phyloP scores from a whole-genome alignment of 148 eudicot species.

The Simmondsia chinensis region DNA sequence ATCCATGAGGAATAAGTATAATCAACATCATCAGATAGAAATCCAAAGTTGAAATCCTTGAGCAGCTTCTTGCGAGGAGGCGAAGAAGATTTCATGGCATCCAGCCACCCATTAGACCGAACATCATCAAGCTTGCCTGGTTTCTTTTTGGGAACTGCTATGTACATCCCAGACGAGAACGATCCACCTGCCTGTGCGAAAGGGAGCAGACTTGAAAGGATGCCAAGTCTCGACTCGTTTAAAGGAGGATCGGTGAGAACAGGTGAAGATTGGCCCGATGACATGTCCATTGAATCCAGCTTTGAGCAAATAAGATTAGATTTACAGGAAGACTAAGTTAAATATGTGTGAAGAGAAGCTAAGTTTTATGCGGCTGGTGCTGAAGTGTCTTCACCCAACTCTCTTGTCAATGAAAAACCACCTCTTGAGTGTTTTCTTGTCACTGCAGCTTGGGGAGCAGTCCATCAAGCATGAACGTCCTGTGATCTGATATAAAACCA shows the following conservation, averaged over 20 bases:
- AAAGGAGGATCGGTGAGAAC: constrained; percentile 59
- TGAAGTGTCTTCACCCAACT: constrained; percentile 40
- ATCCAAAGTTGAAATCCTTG: constrained; percentile 39
- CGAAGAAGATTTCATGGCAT: constrained; percentile 82
- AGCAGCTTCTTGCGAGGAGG: constrained; percentile 65
- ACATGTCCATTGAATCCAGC: constrained; percentile 46
- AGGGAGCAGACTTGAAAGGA: constrained; percentile 32
- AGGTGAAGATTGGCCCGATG: constrained; percentile 52
- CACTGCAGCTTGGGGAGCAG: constrained; percentile 39
- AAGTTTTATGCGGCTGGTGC: too few relatives aligned
- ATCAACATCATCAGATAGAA: constrained; percentile 49
- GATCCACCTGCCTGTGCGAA: constrained; percentile 37
- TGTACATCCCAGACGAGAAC: constrained; percentile 30
- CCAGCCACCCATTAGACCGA: constrained; percentile 80
- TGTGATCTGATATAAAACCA: constrained; percentile 40
- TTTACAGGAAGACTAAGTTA: too few relatives aligned
- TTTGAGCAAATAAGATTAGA: too few relatives aligned
- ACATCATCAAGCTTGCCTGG: constrained; percentile 60
- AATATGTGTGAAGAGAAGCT: background rate
- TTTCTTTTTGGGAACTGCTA: constrained; percentile 45
- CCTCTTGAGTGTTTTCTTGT: constrained; percentile 68
- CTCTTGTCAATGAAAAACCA: constrained; percentile 88
- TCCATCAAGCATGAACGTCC: constrained; percentile 58
- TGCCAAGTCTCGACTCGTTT: constrained; percentile 50
- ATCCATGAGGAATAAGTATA: constrained; percentile 50